Evolutionary conservation across 495 filamentous ascomycete species (phyloP).

Genomic region (Hyaloscypha hepaticicola): DNA sequence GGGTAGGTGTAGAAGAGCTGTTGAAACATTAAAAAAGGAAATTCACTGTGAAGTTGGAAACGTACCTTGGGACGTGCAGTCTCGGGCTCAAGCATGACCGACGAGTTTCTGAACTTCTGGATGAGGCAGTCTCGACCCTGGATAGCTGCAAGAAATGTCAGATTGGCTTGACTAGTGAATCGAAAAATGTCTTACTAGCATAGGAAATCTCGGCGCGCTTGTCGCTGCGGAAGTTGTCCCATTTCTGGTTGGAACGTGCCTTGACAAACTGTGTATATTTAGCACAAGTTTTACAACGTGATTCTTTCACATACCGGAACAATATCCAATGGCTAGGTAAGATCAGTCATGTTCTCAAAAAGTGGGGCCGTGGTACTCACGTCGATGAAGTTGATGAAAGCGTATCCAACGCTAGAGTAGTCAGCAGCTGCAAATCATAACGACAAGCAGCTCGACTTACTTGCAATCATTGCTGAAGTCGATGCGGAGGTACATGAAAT

Average conservation of each 20-base stretch:
- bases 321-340: constrained; percentile 65
- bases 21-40: background rate
- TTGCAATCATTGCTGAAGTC: constrained; percentile 90
- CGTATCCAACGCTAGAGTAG: constrained; percentile 82
- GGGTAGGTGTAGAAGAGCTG: constrained; percentile 29
- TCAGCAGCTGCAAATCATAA: constrained; percentile 6
- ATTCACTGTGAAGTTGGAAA: background rate
- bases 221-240: constrained; percentile 79
- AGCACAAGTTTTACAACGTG: constrained; percentile 26
- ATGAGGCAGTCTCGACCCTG: constrained; percentile 89
- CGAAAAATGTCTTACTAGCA: constrained; percentile 64
- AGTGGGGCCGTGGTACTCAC: constrained; percentile 45
- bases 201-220: constrained; percentile 92
- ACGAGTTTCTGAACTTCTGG: constrained; percentile 94
- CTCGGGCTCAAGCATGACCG: constrained; percentile 82
- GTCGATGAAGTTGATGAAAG: constrained; percentile 92
- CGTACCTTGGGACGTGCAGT: constrained; percentile 82
- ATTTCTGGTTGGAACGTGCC: constrained; percentile 57
- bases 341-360: constrained; percentile 32
- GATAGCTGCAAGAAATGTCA: constrained; percentile 56
- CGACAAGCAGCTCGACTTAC: constrained; percentile 47
- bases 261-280: constrained; percentile 65
- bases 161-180: too few relatives aligned
- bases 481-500: constrained; percentile 95
- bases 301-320: constrained; percentile 55